Conservation (phyloP, 2,329 filamentous ascomycete species). For the Leptosphaerulina australis region DNA sequence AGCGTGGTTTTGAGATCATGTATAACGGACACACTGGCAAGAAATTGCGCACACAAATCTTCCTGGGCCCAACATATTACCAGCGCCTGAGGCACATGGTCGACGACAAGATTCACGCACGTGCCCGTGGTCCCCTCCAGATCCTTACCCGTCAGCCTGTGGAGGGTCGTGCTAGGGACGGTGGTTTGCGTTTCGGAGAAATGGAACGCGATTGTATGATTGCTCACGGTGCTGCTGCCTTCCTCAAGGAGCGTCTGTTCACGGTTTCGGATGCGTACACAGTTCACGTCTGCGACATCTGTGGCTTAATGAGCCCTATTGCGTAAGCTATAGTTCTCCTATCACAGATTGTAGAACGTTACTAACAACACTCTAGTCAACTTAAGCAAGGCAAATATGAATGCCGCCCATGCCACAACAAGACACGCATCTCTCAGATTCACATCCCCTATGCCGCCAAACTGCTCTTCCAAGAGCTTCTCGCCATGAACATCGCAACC, state of each 20-base stretch:
- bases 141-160: conserved; percentile 97
- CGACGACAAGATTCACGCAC: conserved; percentile 99
- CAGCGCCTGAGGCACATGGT: conserved; percentile 99
- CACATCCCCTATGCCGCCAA: conserved; percentile 98
- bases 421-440: conserved; percentile 97
- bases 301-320: conserved; percentile 97
- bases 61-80: conserved; percentile 98
- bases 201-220: conserved; percentile 99
- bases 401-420: conserved; percentile 97
- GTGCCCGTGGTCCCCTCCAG: conserved; percentile 93
- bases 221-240: conserved; percentile 95
- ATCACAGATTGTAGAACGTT: background rate
- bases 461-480: conserved; percentile 95
- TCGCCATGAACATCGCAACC: conserved; percentile 97
- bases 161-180: conserved; percentile 96
- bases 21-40: conserved; percentile 97
- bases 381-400: conserved; percentile 95
- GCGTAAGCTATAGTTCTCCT: conserved; percentile 71
- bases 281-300: conserved; percentile 98
- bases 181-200: conserved; percentile 98
- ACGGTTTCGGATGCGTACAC: conserved; percentile 98
- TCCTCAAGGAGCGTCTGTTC: conserved; percentile 96
- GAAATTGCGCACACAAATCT: conserved; percentile 92
- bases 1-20: conserved; percentile 96
- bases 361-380: conserved; percentile 64